Evolutionary conservation across 164 flowering plant genomes (phyloP).

Genomic region (Santalum album): DNA sequence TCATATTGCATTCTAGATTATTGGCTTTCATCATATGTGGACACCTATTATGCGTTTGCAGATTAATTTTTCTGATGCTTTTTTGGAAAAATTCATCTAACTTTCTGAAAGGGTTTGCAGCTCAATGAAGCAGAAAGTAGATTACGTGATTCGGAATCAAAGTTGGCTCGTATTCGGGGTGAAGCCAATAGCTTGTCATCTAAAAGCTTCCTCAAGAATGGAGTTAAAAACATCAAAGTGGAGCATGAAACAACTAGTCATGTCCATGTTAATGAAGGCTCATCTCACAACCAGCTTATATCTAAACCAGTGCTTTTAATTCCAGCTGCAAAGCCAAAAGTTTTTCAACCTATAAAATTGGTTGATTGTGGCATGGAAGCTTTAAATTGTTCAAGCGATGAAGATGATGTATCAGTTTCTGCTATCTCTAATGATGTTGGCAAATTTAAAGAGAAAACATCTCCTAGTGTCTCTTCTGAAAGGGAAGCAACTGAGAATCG

Average conservation of each 20-base stretch:
- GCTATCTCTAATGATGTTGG: too few relatives aligned
- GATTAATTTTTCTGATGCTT: too few relatives aligned
- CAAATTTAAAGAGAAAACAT: too few relatives aligned
- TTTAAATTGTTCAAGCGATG: too few relatives aligned
- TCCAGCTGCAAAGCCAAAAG: slow-evolving; percentile 40
- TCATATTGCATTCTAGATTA: too few relatives aligned
- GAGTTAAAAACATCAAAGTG: slow-evolving; percentile 21
- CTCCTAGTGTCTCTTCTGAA: too few relatives aligned
- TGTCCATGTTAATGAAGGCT: slow-evolving; percentile 10
- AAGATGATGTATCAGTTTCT: too few relatives aligned
- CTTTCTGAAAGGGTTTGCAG: slow-evolving; percentile 43
- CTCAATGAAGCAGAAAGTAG: slow-evolving; percentile 64
- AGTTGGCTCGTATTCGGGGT: slow-evolving; percentile 50
- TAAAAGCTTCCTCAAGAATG: slow-evolving; percentile 18
- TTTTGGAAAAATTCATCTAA: neutral
- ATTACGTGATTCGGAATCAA: slow-evolving; percentile 43
- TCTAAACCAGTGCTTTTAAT: slow-evolving; percentile 50
- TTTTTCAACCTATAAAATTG: slow-evolving; percentile 25
- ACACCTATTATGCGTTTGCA: too few relatives aligned
- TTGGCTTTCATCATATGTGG: too few relatives aligned
- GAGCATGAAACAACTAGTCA: slow-evolving; percentile 28
- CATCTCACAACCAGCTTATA: slow-evolving; percentile 20
- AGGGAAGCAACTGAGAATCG: too few relatives aligned
- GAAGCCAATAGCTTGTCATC: slow-evolving; percentile 16
- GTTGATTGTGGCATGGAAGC: slow-evolving; percentile 23